phyloP scores from a whole-genome alignment of 768 basidiomycete species.

The Phanerochaete carnosa region DNA sequence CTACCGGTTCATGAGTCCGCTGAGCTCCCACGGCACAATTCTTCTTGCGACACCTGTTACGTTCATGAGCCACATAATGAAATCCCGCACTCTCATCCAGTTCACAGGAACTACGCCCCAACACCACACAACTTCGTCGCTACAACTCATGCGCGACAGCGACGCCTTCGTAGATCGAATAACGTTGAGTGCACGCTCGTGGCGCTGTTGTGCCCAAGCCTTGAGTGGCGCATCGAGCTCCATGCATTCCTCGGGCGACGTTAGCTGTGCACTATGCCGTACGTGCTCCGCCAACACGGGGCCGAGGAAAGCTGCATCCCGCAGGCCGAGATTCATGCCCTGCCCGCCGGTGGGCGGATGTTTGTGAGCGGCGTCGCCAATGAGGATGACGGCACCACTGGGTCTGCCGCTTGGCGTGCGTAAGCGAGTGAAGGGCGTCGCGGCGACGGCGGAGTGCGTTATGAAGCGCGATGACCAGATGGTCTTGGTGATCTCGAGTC shows the following conservation, averaged over 20 bases:
- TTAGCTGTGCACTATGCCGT: not conserved
- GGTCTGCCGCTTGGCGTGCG: slow-evolving; percentile 1
- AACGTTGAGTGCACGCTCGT: slow-evolving; percentile 36
- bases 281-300: slow-evolving; percentile 39
- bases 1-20: slow-evolving; percentile 26
- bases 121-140: slow-evolving; percentile 16
- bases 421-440: slow-evolving; percentile 32
- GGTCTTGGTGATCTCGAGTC: slow-evolving; percentile 32
- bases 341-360: slow-evolving; percentile 55
- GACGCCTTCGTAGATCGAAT: slow-evolving; percentile 39
- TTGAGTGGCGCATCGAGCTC: slow-evolving; percentile 31
- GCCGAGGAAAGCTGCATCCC: slow-evolving; percentile 47
- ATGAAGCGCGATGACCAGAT: slow-evolving; percentile 48
- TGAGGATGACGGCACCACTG: slow-evolving; percentile 23
- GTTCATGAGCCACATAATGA: slow-evolving; percentile 21
- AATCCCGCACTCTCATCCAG: slow-evolving; percentile 23
- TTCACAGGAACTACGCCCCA: slow-evolving; percentile 23
- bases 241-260: slow-evolving; percentile 8
- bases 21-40: slow-evolving; percentile 23
- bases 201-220: slow-evolving; percentile 35
- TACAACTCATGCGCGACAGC: slow-evolving; percentile 22
- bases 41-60: slow-evolving; percentile 19
- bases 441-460: slow-evolving; percentile 42
- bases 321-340: slow-evolving; percentile 58
- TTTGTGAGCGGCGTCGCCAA: slow-evolving; percentile 50